These are phyloP conservation scores for Monosporozyma unispora DNA, from an alignment of 805 yeast species.

Conservation along the genomic window DNA sequence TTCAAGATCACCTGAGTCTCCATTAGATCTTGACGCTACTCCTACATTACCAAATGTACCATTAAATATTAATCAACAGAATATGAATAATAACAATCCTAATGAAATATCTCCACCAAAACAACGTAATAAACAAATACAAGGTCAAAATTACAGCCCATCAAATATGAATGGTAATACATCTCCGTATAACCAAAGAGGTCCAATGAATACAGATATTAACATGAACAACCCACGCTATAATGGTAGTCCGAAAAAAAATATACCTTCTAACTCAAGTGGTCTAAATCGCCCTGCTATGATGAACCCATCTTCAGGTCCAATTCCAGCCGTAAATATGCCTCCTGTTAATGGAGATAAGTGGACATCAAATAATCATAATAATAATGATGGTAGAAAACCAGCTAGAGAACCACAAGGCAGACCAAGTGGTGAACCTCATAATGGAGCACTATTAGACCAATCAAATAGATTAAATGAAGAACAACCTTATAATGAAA, in stretches of 20 bases:
- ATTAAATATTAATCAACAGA: background rate
- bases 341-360: background rate
- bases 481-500: background rate
- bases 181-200: background rate
- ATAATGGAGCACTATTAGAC: background rate
- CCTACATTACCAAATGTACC: background rate
- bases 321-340: background rate
- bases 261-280: background rate
- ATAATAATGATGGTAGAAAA: background rate
- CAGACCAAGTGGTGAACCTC: background rate
- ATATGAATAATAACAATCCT: background rate
- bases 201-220: background rate
- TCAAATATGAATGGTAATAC: background rate
- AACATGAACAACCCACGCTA: background rate
- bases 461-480: background rate
- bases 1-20: constrained; percentile 1
- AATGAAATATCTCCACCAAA: background rate
- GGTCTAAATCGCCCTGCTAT: background rate
- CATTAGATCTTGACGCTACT: background rate
- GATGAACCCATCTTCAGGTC: background rate
- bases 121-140: background rate
- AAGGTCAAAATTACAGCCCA: background rate
- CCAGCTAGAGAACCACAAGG: background rate
- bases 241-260: background rate
- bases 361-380: background rate